These are phyloP conservation scores for Sextonia rubra DNA, from an alignment of 164 flowering plant species.

Conservation along the genomic window DNA sequence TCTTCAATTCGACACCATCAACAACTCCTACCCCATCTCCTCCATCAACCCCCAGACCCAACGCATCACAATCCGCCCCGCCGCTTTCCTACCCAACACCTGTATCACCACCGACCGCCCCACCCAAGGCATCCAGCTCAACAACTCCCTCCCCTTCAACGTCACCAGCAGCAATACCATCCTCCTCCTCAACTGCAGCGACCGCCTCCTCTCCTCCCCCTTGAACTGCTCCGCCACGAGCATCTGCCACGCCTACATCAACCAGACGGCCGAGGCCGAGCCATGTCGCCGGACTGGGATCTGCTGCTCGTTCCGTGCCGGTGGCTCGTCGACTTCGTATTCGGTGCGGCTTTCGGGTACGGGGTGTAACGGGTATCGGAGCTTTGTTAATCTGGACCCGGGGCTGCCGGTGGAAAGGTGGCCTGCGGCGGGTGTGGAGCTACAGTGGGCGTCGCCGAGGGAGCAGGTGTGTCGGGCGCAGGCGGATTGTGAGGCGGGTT, in stretches of 20 bases:
- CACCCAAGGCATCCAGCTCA: conserved; percentile 44
- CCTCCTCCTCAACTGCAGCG: conserved; percentile 48
- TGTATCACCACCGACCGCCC: conserved; percentile 28
- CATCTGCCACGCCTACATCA: conserved; percentile 28
- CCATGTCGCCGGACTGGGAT: conserved; percentile 24
- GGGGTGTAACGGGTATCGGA: conserved; percentile 47
- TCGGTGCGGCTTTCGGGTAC: conserved; percentile 29
- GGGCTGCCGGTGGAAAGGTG: conserved; percentile 32
- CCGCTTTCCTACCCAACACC: conserved; percentile 13
- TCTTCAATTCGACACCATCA: conserved; percentile 29
- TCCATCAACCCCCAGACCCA: conserved; percentile 27
- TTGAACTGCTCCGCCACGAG: conserved; percentile 45
- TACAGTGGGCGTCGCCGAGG: conserved; percentile 44
- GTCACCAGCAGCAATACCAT: conserved; percentile 53
- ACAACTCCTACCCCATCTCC: conserved; percentile 29
- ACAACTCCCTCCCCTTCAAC: conserved; percentile 51
- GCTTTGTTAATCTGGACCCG: conserved; percentile 42
- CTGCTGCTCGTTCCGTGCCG: conserved; percentile 51
- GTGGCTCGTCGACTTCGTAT: conserved; percentile 45
- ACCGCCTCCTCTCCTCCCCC: conserved; percentile 17
- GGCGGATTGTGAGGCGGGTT: conserved; percentile 31
- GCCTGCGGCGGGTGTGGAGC: conserved; percentile 47
- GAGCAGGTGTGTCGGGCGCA: conserved; percentile 40
- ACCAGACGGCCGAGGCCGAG: conserved; percentile 5
- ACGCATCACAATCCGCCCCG: conserved; percentile 27